Base-by-base conservation (phyloP, 169 alveolate genomes). In the Sarcocystis neurona region DNA sequence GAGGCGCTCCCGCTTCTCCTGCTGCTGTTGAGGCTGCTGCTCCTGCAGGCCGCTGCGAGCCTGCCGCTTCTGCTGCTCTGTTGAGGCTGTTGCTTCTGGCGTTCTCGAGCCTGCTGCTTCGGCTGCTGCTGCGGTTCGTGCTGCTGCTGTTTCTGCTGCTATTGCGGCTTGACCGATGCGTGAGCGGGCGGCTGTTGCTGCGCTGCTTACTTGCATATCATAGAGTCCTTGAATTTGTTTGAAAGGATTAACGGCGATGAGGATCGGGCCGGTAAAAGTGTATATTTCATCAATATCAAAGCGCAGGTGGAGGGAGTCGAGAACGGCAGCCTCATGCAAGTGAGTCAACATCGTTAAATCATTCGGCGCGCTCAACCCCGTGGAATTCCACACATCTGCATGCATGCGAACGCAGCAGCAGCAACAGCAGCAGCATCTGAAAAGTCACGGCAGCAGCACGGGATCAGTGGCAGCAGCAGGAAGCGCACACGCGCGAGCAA, bases 221-320 rank as follows among this genome's bases (percentile, higher is more conserved):
- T 95, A 96, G 56, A 96, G 89, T 63, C 95, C 94, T 2, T 77
- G 92, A 32, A 96, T 92, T 5, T 74, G 72, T 74, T 97, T 96
- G 93, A 97, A 98, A 5, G 99, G 99, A 88, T 98, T 98, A 23
- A 98, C 98, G 70, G 99, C 98, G 39, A 98, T 96, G 77, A 98
- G 96, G 72, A 98, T 98, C 60, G 99, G 99, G 50, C 99, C 95
- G 2, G 99, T 97, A 68, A 97, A 94, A n/a, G 99, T 97, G 90
- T 98, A 98, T 50, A 98, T 98, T 74, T 95, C 89, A 84, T 97
- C 98, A 32, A 94, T 92, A 30, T 94, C 95, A 89, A 96, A 98
- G 53, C 99, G 95, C 44, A 93, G 87, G 86, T 98, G 94, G 74
- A 98, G 92, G 44, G 97, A 97, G 86, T 98, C 98, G 18, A 98